Conservation (phyloP, 352 stramenopile genomes). For the Phytophthora melonis region DNA sequence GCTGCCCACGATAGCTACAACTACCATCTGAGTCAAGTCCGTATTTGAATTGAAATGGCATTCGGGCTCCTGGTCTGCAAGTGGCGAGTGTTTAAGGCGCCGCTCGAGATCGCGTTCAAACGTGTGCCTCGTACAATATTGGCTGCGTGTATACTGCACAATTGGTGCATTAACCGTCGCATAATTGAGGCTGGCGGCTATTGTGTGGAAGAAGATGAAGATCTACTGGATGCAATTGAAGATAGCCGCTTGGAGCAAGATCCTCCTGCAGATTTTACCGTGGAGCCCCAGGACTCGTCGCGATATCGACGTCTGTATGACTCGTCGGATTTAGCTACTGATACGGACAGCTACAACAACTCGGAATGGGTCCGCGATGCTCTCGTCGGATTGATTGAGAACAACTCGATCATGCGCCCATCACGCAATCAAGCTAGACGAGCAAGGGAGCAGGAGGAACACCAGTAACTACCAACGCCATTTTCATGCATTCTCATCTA, state of each 20-base stretch:
- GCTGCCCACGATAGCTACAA: background rate
- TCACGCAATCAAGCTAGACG: background rate
- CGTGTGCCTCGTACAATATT: conserved; percentile 8
- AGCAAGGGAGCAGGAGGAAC: background rate
- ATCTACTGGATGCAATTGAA: background rate
- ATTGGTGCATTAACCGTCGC: background rate
- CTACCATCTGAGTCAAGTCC: conserved; percentile 8
- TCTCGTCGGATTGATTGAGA: background rate
- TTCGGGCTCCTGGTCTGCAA: conserved; percentile 6
- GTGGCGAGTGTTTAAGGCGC: conserved; percentile 3
- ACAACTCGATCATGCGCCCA: background rate
- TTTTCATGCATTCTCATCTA: background rate
- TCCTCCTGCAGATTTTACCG: background rate
- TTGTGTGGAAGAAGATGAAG: conserved; percentile 6
- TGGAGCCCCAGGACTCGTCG: background rate
- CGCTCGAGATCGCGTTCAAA: conserved; percentile 13
- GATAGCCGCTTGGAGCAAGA: background rate
- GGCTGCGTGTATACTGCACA: conserved; percentile 5
- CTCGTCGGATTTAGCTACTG: background rate
- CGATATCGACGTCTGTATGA: background rate
- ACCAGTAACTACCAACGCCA: background rate
- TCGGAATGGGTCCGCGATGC: background rate
- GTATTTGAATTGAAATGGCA: conserved; percentile 8
- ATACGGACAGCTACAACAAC: background rate
- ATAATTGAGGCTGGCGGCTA: background rate